Base-by-base conservation (phyloP, 257 asterid species). In the Penstemon barbatus region DNA sequence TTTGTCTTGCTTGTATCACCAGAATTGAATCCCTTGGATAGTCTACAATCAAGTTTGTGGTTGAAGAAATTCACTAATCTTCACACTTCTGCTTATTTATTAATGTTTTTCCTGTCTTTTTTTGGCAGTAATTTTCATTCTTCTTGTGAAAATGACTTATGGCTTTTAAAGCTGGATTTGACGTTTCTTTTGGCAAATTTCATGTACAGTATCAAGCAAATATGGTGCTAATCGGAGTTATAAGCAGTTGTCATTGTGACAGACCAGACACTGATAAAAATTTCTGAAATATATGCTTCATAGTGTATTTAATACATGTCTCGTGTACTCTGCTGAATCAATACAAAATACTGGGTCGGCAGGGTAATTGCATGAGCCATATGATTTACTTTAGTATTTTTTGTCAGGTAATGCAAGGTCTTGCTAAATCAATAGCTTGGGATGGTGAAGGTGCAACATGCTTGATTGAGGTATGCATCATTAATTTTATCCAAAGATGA, bases 391-490 rank as follows among this genome's bases (percentile, higher is more conserved):
- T 61, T 50, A 39, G 48, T 41, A 43, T 44, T 52, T 6, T 37
- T 53, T 63, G 63, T 69, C 91, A 90, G 97, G 99, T 93, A 70
- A 93, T 93, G 99, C 97, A 87, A 77, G 93, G 99, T 55, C 93
- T 94, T 66, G 99, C 96, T n/a, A 94, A 94, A 81, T 90, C 99
- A 49, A 87, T 94, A 76, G 99, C 97, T 65, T 93, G 89, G 95
- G 99, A 93, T 80, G 97, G 99, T n/a, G 99, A 93, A 84, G 99
- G 99, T 71, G 97, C 99, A 19, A 93, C 99, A 53, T 89, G 99
- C 83, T 86, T 93, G 86, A 87, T 90, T 72, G 99, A 93, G 99
- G 99, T 93, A 66, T 65, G 75, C 68, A 70, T 78, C 61, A 25
- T 2, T 25, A 25, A 25, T 25, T 25, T 25, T 25, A 25, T 25